Conservation (phyloP, 2,329 filamentous ascomycete species). For the Aureobasidium sp. region DNA sequence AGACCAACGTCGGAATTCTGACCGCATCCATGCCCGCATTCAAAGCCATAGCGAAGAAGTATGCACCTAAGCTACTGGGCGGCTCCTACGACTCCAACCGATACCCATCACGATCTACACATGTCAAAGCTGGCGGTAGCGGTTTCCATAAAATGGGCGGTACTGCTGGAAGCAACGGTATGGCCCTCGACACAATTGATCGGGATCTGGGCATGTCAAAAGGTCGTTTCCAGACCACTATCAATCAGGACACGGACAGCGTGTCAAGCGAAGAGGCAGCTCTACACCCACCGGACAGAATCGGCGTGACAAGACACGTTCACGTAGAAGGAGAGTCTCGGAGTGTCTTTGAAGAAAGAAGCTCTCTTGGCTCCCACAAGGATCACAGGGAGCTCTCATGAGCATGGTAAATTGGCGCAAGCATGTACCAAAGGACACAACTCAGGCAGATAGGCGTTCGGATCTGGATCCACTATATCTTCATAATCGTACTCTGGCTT, state of each 20-base stretch:
- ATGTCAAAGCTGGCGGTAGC: not conserved
- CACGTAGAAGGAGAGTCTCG: slow-evolving; percentile 6
- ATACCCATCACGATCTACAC: not conserved
- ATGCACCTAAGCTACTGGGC: slow-evolving; percentile 27
- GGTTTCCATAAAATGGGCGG: not conserved
- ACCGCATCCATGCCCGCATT: slow-evolving; percentile 30
- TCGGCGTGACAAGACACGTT: not conserved
- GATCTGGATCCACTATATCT: not conserved
- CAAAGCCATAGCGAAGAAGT: slow-evolving; percentile 28
- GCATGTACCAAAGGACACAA: not conserved
- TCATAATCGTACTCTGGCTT: not conserved
- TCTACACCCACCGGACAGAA: not conserved
- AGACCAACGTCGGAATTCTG: slow-evolving; percentile 30
- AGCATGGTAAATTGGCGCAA: not conserved
- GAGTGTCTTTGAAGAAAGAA: not conserved
- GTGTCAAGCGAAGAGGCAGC: not conserved
- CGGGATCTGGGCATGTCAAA: slow-evolving; percentile 5
- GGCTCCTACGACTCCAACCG: not conserved
- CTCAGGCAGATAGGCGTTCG: not conserved
- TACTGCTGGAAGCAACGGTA: not conserved
- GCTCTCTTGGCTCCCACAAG: not conserved
- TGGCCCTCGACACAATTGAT: slow-evolving; percentile 2
- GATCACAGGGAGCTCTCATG: slow-evolving; percentile 1
- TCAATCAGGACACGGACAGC: not conserved
- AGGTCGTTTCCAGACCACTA: not conserved